A percentile compares a stretch with the other conserved stretches of the same genome.
Evolutionary conservation across 805 yeast species (phyloP).

Genomic region (Brettanomyces naardenensis): DNA sequence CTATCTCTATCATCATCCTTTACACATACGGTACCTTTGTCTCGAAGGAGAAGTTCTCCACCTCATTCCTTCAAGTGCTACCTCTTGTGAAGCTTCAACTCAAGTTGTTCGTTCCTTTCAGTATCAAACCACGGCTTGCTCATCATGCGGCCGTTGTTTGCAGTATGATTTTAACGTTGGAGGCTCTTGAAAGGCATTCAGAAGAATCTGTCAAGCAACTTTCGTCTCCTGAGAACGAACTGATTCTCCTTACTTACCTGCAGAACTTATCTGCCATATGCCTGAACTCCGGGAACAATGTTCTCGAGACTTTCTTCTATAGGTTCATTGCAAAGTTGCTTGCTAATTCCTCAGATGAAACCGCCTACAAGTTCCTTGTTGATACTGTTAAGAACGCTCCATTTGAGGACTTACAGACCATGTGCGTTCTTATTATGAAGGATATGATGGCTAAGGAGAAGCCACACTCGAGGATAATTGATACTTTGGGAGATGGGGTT

Average conservation of each 20-base stretch:
- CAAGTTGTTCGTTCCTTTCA: conserved; percentile 33
- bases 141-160: conserved; percentile 13
- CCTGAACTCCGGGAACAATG: conserved; percentile 11
- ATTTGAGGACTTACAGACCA: conserved; percentile 49
- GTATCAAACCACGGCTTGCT: conserved; percentile 16
- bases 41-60: conserved; percentile 4
- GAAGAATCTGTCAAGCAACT: conserved; percentile 3
- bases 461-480: no score
- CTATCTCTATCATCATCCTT: conserved; percentile 18
- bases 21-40: conserved; percentile 10
- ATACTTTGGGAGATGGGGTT: no score
- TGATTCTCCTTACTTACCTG: conserved; percentile 15
- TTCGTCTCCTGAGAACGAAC: conserved; percentile 4
- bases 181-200: conserved; percentile 9
- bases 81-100: conserved; percentile 34
- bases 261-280: conserved; percentile 18
- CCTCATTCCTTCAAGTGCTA: conserved; percentile 9
- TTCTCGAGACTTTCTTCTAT: conserved; percentile 31
- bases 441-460: conserved; percentile 42
- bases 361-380: conserved; percentile 49
- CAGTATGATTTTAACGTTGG: conserved; percentile 15
- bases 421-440: conserved; percentile 59
- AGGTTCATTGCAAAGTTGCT: conserved; percentile 61
- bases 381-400: conserved; percentile 57
- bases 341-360: conserved; percentile 46